phyloP scores from a whole-genome alignment of 768 basidiomycete genomes.

The Kwoniella sp. region DNA sequence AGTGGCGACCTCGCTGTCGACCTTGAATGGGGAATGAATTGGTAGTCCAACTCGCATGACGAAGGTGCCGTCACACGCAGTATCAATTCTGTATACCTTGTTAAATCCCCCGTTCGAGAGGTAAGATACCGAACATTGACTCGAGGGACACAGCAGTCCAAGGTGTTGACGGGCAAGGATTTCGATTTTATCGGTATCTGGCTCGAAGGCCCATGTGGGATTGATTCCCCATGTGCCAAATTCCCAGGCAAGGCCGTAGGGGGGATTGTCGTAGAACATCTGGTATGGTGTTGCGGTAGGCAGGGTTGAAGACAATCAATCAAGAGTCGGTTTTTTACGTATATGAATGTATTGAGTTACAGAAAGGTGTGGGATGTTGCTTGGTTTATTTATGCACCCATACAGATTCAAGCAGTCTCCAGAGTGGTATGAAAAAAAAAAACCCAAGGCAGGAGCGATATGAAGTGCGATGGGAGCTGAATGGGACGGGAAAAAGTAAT shows the following conservation, averaged over 20 bases:
- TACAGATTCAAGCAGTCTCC: no score
- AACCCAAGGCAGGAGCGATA: no score
- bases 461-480: no score
- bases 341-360: no score
- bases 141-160: background rate
- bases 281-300: no score
- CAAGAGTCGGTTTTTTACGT: no score
- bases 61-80: background rate
- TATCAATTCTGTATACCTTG: background rate
- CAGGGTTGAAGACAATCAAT: no score
- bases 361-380: no score
- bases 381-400: no score
- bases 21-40: background rate
- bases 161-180: background rate
- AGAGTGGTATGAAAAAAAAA: no score
- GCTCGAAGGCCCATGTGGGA: background rate
- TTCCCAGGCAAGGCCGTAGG: background rate
- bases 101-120: background rate
- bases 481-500: no score
- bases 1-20: constrained; percentile 2
- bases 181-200: background rate
- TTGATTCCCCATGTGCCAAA: background rate
- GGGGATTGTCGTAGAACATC: no score
- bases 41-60: background rate
- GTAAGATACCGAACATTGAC: background rate